These are phyloP conservation scores for Coemansia sp. DNA, from an alignment of 192 early-diverging fungal genomes.

Conservation along the genomic window DNA sequence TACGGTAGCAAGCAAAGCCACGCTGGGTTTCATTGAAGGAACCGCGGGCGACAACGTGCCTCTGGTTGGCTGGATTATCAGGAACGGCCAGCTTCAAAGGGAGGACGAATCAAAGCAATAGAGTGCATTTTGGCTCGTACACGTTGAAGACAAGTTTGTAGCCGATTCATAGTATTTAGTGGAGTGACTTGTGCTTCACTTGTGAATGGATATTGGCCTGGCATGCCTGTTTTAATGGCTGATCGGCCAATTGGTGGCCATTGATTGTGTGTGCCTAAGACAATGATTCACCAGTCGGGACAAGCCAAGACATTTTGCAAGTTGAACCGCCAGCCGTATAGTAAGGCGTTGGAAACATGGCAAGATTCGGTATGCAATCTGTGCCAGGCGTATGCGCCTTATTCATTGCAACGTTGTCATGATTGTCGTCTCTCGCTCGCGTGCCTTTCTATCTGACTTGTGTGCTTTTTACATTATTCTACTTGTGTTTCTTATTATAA, in stretches of 20 bases:
- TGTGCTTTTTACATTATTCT: neutral
- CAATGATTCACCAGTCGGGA: neutral
- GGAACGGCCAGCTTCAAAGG: constrained; percentile 18
- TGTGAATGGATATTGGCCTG: neutral
- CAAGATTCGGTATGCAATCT: neutral
- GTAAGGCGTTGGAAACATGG: neutral
- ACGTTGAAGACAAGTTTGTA: neutral
- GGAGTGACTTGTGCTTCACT: neutral
- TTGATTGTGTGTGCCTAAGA: neutral
- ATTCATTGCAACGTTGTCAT: neutral
- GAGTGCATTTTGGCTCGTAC: neutral
- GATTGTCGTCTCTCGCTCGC: neutral
- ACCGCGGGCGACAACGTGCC: constrained; percentile 34
- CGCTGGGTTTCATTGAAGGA: constrained; percentile 31
- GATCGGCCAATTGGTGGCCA: neutral
- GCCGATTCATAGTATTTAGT: neutral
- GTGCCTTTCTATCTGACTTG: neutral
- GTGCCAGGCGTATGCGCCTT: neutral
- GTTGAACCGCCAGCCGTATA: neutral
- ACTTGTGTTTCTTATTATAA: neutral
- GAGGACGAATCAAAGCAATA: neutral
- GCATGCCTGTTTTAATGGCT: neutral
- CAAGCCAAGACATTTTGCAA: neutral
- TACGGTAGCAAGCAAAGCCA: constrained; percentile 30
- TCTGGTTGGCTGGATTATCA: constrained; percentile 45